Conservation (phyloP, 2,329 filamentous ascomycete genomes). For the Microsporum canis region DNA sequence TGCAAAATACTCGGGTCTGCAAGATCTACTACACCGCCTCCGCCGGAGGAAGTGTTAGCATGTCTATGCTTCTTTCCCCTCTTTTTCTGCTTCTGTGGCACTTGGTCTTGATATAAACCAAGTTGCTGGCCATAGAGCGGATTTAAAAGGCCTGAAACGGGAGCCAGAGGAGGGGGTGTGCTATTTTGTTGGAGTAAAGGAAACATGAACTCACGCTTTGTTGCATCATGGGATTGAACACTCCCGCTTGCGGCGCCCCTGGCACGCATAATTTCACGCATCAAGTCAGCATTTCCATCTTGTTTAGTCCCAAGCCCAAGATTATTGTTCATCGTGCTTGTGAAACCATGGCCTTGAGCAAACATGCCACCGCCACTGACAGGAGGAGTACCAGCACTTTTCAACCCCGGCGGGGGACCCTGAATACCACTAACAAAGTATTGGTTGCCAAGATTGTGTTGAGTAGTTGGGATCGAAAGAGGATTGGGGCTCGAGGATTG, state of each 20-base stretch:
- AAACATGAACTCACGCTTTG: conserved; percentile 98
- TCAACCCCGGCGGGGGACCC: conserved; percentile 86
- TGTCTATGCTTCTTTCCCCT: conserved; percentile 99
- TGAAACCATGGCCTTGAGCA: conserved; percentile 76
- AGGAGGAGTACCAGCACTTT: conserved; percentile 87
- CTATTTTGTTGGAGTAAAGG: conserved; percentile 83
- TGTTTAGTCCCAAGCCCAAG: conserved; percentile 59
- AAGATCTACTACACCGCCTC: conserved; percentile 97
- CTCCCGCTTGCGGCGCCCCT: conserved; percentile 48
- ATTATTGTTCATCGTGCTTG: conserved; percentile 49
- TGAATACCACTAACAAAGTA: conserved; percentile 80
- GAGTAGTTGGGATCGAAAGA: conserved; percentile 27
- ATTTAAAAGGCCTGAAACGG: conserved; percentile 80
- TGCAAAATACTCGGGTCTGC: conserved; percentile 99
- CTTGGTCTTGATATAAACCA: conserved; percentile 80
- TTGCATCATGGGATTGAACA: conserved; percentile 66
- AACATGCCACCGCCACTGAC: conserved; percentile 73
- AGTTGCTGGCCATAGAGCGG: conserved; percentile 81
- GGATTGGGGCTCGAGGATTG: conserved; percentile 30
- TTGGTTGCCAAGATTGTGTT: conserved; percentile 44
- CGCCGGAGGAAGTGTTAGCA: conserved; percentile 99
- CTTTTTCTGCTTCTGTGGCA: conserved; percentile 93
- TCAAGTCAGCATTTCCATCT: conserved; percentile 61
- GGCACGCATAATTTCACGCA: conserved; percentile 70
- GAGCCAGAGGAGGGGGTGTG: conserved; percentile 75